A percentile compares a stretch with the other conserved stretches of the same genome.
These are phyloP conservation scores for Jatropha podagrica DNA, from an alignment of 441 rosid species.

Conservation along the genomic window DNA sequence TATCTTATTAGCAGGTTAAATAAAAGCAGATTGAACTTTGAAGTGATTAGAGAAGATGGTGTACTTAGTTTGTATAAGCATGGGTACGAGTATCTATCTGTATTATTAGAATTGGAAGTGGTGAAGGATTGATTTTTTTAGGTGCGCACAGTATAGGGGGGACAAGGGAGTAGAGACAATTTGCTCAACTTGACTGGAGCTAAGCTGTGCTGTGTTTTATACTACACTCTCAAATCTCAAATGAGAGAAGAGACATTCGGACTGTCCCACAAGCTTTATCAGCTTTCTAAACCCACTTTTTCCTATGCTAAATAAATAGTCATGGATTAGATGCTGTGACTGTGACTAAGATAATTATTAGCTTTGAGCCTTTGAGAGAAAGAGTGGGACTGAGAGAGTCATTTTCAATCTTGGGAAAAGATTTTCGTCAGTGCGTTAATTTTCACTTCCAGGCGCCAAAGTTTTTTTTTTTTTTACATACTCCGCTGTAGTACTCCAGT, in stretches of 20 bases:
- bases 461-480: too few species aligned
- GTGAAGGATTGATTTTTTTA: neutral
- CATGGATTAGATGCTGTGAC: slow-evolving; percentile 15
- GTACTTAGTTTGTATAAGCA: neutral
- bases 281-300: slow-evolving; percentile 26
- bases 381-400: neutral
- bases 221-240: too few species aligned
- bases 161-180: slow-evolving; percentile 12
- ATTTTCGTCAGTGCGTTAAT: neutral
- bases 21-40: too few species aligned
- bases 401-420: slow-evolving; percentile 13
- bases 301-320: neutral
- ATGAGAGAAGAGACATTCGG: slow-evolving; percentile 50
- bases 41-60: too few species aligned
- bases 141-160: neutral
- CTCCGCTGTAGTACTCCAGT: too few species aligned
- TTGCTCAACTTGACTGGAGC: neutral
- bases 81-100: too few species aligned
- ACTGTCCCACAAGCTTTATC: slow-evolving; percentile 59
- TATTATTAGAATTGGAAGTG: too few species aligned
- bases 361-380: neutral
- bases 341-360: slow-evolving; percentile 18
- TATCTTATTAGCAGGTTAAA: too few species aligned
- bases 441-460: neutral
- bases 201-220: too few species aligned